These are phyloP conservation scores for Lodderomyces theae DNA, from an alignment of 1,139 yeast species.

Conservation along the genomic window DNA sequence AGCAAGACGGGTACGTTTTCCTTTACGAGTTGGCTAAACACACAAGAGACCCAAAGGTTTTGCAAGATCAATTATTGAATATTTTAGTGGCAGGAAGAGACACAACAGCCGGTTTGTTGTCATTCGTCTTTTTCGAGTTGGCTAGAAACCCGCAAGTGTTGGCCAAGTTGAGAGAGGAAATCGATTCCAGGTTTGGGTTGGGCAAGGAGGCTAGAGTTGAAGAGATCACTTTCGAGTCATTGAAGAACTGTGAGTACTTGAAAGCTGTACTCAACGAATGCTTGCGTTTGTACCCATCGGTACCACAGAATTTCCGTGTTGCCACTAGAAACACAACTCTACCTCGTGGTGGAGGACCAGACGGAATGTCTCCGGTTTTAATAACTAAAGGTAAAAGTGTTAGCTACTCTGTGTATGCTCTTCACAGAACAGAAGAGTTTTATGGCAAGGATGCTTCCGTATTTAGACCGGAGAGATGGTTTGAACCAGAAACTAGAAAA, in stretches of 20 bases:
- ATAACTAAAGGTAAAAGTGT: conserved; percentile 42
- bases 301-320: conserved; percentile 47
- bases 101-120: too few species aligned
- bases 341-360: conserved; percentile 55
- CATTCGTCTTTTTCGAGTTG: conserved; percentile 36
- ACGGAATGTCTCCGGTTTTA: conserved; percentile 40
- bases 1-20: too few species aligned
- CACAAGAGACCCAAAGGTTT: conserved; percentile 46
- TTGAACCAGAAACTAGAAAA: conserved; percentile 30
- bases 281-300: conserved; percentile 53
- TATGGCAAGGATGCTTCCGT: conserved; percentile 47
- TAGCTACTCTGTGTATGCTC: conserved; percentile 37
- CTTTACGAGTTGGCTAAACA: conserved; percentile 33
- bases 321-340: conserved; percentile 46
- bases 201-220: conserved; percentile 26
- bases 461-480: conserved; percentile 26
- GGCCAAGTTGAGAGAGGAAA: conserved; percentile 36
- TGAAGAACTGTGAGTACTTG: conserved; percentile 49
- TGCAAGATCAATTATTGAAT: conserved; percentile 52
- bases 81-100: conserved; percentile 47
- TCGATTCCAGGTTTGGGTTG: conserved; percentile 32
- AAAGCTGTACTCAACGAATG: conserved; percentile 48
- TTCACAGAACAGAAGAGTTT: conserved; percentile 37
- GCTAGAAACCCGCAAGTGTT: conserved; percentile 44
- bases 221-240: conserved; percentile 39